Base-by-base conservation (phyloP, 768 basidiomycete species). In the Suillus alpinus region DNA sequence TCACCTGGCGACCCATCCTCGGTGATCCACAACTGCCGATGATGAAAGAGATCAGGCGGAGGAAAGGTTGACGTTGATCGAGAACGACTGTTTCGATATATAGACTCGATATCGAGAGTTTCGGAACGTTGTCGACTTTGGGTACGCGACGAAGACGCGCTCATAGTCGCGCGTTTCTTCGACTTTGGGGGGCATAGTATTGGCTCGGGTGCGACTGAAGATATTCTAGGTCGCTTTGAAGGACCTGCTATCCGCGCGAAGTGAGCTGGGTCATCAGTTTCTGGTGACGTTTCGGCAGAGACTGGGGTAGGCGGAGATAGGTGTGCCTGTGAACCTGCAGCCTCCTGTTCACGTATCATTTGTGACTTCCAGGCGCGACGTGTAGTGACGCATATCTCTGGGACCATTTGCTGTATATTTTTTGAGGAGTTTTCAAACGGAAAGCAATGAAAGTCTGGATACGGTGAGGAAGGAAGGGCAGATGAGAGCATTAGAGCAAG, bases 21-120 rank as follows among this genome's bases (percentile, higher is more conserved):
- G 23, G 77, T 69, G 9, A 77, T 77, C 84, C 88, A 89, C 53
- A 76, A 67, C 13, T 78, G 77, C 39, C 67, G 49, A 7, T 75
- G 74, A n/a, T 20, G 20, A 39, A 13, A 62, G 4, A 69, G 68
- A 37, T 77, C 77, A 1, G 68, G 34, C 18, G 73, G 62, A 0
- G 83, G 82, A 61, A 86, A 73, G 1, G 69, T 73, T 0, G 88
- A 89, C 0, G 81, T 80, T 0, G 89, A 91, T 63, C 87, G 86
- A 61, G 90, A 90, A 64, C 86, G 75, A 67, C 83, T 83, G 59
- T 62, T 66, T 43, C 75, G 71, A 61, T 83, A 87, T 36, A 87
- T 83, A n/a, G 82, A 81, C 43, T 85, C 82, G 10, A 80, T 79
- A 32, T 81, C 83, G 3, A 83, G 70, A 0, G 80, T 75, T 52